Evolutionary conservation across 2,329 filamentous ascomycete genomes (phyloP), one percentile per base, ranked within the genome.

Genomic region (Aureobasidium sp.): DNA sequence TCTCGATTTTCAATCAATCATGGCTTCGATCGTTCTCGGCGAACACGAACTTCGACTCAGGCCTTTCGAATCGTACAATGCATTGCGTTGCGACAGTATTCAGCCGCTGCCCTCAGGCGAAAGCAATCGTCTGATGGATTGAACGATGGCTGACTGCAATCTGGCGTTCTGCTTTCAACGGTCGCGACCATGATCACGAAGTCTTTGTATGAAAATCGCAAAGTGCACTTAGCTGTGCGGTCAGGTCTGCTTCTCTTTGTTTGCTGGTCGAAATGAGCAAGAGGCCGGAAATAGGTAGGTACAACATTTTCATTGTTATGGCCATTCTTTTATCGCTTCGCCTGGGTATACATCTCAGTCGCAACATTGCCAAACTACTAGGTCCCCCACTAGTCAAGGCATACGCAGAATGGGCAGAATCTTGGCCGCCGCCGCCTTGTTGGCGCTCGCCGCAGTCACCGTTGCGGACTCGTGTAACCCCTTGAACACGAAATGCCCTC

Each of bases 381-480:
- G 7, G 17, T 19, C 9, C 8, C n/a, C 45, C 3, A 17, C 8
- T 5, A 47, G 7, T 29, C 29, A 5, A 35, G 15, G n/a, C n/a
- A 44, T 17, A 50, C 11, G 11, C 35, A 33, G 27, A 19, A 60
- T 60, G 45, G 22, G 24, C 6, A 40, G 31, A 3, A 8, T 47
- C 6, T 11, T 22, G 9, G 37, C 52, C 7, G 29, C 52, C 7
- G 29, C 15, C 27, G 3, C 37, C 3, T 60, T 60, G 22, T 48
- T 53, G 24, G 48, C 39, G 7, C n/a, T 52, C n/a, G 37, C 48
- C 47, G 29, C 58, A 61, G 27, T 53, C 19, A 29, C 14, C 22
- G 12, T 42, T 45, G 58, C 58, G 37, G 47, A 61, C 19, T 27
- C 66, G 3, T 67, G 66, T 42, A 66, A 67, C 27, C 66, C 66